phyloP scores from a whole-genome alignment of 352 stramenopile species.

The Aphanomyces stellatus region DNA sequence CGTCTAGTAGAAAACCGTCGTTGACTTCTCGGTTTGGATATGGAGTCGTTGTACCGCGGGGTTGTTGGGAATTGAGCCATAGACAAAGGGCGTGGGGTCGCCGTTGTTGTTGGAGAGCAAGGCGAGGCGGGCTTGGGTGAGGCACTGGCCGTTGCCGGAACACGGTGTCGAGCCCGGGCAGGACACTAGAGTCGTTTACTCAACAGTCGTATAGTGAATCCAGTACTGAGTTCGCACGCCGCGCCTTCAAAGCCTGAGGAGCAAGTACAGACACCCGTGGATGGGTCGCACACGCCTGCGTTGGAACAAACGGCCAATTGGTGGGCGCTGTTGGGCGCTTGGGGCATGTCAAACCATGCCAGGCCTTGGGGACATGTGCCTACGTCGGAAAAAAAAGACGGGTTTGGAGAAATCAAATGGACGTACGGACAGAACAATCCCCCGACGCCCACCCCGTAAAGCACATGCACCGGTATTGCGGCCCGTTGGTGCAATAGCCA shows the following conservation, averaged over 20 bases:
- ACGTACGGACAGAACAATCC: slow-evolving; percentile 56
- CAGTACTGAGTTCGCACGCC: slow-evolving; percentile 43
- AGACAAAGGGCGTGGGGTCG: slow-evolving; percentile 45
- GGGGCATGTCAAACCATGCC: slow-evolving; percentile 66
- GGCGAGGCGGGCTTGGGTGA: slow-evolving; percentile 57
- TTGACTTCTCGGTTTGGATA: too few relatives aligned
- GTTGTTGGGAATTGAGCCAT: slow-evolving; percentile 57
- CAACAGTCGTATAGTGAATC: too few relatives aligned
- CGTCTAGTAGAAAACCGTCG: slow-evolving; percentile 22
- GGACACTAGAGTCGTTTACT: too few relatives aligned
- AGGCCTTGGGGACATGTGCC: slow-evolving; percentile 36
- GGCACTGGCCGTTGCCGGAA: slow-evolving; percentile 53
- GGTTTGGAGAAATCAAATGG: too few relatives aligned
- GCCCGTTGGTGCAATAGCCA: slow-evolving; percentile 55
- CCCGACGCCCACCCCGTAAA: slow-evolving; percentile 44
- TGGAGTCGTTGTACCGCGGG: slow-evolving; percentile 19
- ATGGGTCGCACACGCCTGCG: slow-evolving; percentile 50
- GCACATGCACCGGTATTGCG: slow-evolving; percentile 66
- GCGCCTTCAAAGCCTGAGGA: slow-evolving; percentile 49
- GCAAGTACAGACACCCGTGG: slow-evolving; percentile 57
- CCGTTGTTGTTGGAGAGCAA: slow-evolving; percentile 39
- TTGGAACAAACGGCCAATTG: slow-evolving; percentile 47
- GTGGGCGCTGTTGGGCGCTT: slow-evolving; percentile 43
- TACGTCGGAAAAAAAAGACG: too few relatives aligned
- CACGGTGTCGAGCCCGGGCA: slow-evolving; percentile 49